Percentiles rank a stretch among this genome's conserved stretches.
phyloP scores from a whole-genome alignment of 495 filamentous ascomycete species.

The Lasiosphaeria hispida region DNA sequence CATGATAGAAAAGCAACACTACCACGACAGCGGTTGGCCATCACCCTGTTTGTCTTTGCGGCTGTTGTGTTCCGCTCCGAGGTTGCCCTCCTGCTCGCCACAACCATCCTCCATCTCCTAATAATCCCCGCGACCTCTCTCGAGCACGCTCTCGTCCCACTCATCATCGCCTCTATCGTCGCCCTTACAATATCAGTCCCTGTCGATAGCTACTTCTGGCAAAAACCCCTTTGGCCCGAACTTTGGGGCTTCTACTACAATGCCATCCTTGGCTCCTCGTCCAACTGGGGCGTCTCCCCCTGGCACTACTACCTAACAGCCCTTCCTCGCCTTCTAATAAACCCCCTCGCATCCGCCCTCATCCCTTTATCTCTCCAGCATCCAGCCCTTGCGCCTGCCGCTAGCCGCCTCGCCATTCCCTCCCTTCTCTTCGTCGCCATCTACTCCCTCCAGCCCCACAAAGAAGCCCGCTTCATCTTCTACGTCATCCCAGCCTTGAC shows the following conservation, averaged over 20 bases:
- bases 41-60: constrained; percentile 76
- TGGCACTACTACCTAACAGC: constrained; percentile 83
- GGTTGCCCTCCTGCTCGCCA: constrained; percentile 73
- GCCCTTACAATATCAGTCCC: constrained; percentile 65
- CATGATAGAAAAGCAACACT: constrained; percentile 29
- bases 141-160: constrained; percentile 61
- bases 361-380: constrained; percentile 63
- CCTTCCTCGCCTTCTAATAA: constrained; percentile 78
- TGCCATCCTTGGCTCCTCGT: constrained; percentile 70
- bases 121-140: constrained; percentile 54
- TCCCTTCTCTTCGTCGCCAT: constrained; percentile 67
- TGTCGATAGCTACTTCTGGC: constrained; percentile 93
- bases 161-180: constrained; percentile 58
- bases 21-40: constrained; percentile 50
- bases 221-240: constrained; percentile 84
- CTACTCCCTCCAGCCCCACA: constrained; percentile 87
- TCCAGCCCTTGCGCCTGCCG: constrained; percentile 39
- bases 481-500: constrained; percentile 83
- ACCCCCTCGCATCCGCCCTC: constrained; percentile 62
- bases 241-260: constrained; percentile 89
- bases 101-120: constrained; percentile 57
- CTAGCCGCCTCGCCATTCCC: constrained; percentile 60
- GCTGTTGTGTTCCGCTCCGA: constrained; percentile 88
- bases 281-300: constrained; percentile 82
- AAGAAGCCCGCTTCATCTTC: constrained; percentile 94